Evolutionary conservation across 2,329 filamentous ascomycete species (phyloP), one percentile per base, ranked within the genome.

Genomic region (Coniochaeta hoffmannii): DNA sequence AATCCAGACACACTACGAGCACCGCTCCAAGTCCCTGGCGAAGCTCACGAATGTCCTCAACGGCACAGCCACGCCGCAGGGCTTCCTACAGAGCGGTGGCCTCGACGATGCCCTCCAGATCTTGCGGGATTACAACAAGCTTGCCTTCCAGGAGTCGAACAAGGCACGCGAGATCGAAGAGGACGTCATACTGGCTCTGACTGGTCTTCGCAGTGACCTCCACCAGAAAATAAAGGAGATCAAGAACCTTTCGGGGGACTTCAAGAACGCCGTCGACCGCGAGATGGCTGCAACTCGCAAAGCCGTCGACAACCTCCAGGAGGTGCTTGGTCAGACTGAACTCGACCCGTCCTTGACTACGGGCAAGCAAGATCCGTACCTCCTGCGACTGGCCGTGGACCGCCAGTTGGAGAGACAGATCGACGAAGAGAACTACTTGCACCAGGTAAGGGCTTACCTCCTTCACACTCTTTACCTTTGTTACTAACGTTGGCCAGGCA

Each of bases 191-290:
- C 78, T 89, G 53, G 91, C 93, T 53, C 77, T 99, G 55, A 90
- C 87, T 2, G 91, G 91, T 1, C 76, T 99, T 54, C 79, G 94
- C 56, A 92, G 86, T 65, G 94, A 99, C 69, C 77, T 99, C 17
- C 88, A 88, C 59, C 90, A 95, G 69, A 99, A 99, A 76, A 96
- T 96, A 71, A 99, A 97, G 72, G 94, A 99, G 73, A 99, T 99
- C 75, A 96, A 96, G 74, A 87, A 85, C 62, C 76, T 99, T 15
- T 89, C 90, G 6, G 89, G 91, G 15, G 94, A 99, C 70, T 99
- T 99, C 74, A 96, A 96, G 73, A 99, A 96, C 68, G 89, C 87
- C 0, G 91, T 99, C 10, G 90, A 96, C 26, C 96, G 93, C 73
- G 94, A 97, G 71, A 93, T 96, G 76, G 92, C 97, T 19, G 76